Conservation (phyloP, 1,139 yeast species). For the Hemisphaericaspora xylofermentans region DNA sequence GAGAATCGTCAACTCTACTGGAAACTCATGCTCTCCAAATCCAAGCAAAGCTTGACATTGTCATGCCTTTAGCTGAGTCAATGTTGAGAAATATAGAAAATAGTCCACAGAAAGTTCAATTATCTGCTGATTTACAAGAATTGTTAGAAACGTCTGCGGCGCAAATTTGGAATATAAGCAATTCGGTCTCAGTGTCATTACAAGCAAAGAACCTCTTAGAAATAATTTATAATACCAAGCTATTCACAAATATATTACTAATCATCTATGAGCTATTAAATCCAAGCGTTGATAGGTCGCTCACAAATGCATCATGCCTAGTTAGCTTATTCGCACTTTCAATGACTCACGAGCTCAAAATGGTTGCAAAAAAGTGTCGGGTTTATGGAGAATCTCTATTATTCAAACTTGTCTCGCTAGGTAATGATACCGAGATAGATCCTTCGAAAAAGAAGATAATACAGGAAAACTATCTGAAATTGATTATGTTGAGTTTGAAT, state of each 20-base stretch:
- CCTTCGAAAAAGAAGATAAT: background rate
- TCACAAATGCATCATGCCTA: constrained; percentile 20
- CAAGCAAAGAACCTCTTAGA: constrained; percentile 13
- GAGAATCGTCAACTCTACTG: constrained; percentile 2
- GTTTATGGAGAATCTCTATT: constrained; percentile 7
- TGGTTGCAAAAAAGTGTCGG: constrained; percentile 15
- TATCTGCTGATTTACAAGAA: constrained; percentile 8
- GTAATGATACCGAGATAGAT: constrained; percentile 7
- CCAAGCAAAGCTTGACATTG: constrained; percentile 10
- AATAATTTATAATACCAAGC: constrained; percentile 13
- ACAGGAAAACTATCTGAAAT: constrained; percentile 7
- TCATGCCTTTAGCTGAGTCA: constrained; percentile 11
- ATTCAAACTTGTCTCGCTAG: constrained; percentile 5
- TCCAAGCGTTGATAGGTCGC: constrained; percentile 15
- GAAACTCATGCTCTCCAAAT: constrained; percentile 6
- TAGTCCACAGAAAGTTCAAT: constrained; percentile 4
- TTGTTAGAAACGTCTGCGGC: constrained; percentile 19
- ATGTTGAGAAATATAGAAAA: constrained; percentile 8
- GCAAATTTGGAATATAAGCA: constrained; percentile 24
- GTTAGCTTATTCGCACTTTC: constrained; percentile 16
- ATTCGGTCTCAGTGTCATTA: constrained; percentile 13
- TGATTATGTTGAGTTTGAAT: constrained; percentile 9
- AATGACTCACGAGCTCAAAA: constrained; percentile 7
- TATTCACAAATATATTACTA: constrained; percentile 21
- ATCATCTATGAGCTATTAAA: constrained; percentile 20